Conservation (phyloP, 2,329 filamentous ascomycete species). For the Arthrocladium fulminans region DNA sequence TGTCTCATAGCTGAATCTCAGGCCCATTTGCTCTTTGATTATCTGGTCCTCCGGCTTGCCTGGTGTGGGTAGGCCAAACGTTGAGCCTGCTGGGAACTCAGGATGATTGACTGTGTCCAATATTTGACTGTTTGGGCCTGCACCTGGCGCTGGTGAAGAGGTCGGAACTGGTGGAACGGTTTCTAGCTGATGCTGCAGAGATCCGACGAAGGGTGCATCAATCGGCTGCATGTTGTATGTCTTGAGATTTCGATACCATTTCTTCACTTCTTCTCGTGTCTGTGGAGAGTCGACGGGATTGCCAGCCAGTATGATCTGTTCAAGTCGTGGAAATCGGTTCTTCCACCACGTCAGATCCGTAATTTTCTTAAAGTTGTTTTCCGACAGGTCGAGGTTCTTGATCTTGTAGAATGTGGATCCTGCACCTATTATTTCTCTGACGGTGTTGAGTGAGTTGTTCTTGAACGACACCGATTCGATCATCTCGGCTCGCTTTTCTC, state of each 20-base stretch:
- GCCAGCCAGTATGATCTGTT: constrained; percentile 68
- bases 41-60: constrained; percentile 43
- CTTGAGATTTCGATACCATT: constrained; percentile 75
- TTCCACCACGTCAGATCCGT: constrained; percentile 66
- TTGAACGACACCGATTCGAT: constrained; percentile 75
- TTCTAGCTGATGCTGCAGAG: constrained; percentile 60
- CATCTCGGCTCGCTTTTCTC: constrained; percentile 63
- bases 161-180: constrained; percentile 47
- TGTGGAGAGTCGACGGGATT: constrained; percentile 64
- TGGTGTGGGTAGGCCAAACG: constrained; percentile 33
- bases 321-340: constrained; percentile 65
- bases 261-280: constrained; percentile 59
- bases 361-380: constrained; percentile 65
- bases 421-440: constrained; percentile 63
- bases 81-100: constrained; percentile 23
- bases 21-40: constrained; percentile 59
- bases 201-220: constrained; percentile 61
- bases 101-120: constrained; percentile 34
- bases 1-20: constrained; percentile 66
- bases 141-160: constrained; percentile 67
- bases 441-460: constrained; percentile 66
- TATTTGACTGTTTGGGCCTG: constrained; percentile 61
- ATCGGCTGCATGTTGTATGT: constrained; percentile 63
- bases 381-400: constrained; percentile 78
- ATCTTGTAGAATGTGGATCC: constrained; percentile 74